These are phyloP conservation scores for Aschersonia sp. DNA, from an alignment of 2,329 filamentous ascomycete species.

Conservation along the genomic window DNA sequence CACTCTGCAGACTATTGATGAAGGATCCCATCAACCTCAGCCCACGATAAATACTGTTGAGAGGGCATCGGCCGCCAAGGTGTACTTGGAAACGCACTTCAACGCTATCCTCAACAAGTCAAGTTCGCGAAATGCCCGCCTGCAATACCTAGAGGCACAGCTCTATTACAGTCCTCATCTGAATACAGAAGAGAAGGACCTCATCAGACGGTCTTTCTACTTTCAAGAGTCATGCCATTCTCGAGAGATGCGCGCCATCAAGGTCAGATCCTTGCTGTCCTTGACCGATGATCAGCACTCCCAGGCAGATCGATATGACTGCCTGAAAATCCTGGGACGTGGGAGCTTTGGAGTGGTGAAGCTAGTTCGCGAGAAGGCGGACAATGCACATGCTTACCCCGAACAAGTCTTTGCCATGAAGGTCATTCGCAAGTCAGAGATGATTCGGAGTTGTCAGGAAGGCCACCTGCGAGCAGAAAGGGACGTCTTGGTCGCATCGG, in stretches of 20 bases:
- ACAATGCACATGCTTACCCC: conserved; percentile 12
- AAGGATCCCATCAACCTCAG: conserved; percentile 11
- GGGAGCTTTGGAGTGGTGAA: conserved; percentile 90
- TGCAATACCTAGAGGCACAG: conserved; percentile 25
- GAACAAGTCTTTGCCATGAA: conserved; percentile 84
- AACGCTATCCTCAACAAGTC: conserved; percentile 48
- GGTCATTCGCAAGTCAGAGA: conserved; percentile 84
- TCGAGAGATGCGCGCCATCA: conserved; percentile 54
- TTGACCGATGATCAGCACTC: conserved; percentile 5
- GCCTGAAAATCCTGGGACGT: conserved; percentile 72
- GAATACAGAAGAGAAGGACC: conserved; percentile 37
- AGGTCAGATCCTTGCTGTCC: conserved; percentile 17
- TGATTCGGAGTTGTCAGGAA: conserved; percentile 84
- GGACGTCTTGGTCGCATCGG: conserved; percentile 80
- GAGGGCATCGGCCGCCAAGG: conserved; percentile 64
- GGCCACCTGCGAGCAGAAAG: conserved; percentile 82
- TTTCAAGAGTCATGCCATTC: conserved; percentile 60
- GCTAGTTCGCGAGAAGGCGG: conserved; percentile 56
- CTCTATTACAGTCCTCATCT: conserved; percentile 41
- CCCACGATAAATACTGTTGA: conserved; percentile 51
- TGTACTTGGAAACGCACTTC: conserved; percentile 77
- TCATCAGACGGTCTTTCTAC: conserved; percentile 43
- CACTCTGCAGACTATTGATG: conserved; percentile 20
- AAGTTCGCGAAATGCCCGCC: conserved; percentile 14
- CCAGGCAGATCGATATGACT: conserved; percentile 44